Base-by-base conservation (phyloP, 331 rosid genomes). In the Stylosanthes scabra region DNA sequence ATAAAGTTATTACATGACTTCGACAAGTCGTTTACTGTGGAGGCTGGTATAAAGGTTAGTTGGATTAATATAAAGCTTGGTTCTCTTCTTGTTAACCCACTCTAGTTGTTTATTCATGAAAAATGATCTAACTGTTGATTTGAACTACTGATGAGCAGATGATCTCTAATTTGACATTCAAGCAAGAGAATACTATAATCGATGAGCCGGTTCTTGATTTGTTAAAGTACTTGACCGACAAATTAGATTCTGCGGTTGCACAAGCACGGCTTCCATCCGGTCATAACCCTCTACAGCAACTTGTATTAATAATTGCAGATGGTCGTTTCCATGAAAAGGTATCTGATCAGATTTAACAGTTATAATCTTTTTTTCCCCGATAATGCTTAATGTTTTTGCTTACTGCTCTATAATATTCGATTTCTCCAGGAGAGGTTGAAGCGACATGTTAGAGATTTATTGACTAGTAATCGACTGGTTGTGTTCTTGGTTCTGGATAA, bases 261-360 rank as follows among this genome's bases (percentile, higher is more conserved):
- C 85, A 62, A 79, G 93, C 97, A 13, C 86, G 97, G 27, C 96
- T 91, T 69, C 93, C 97, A 13, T 88, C 99, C 9, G 93, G 97
- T 45, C 84, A 39, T 78, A 91, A 86, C 68, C 93, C 96, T 3
- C 75, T 94, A 34, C 90, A 94, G 77, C 97, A 91, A 80, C 93
- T 94, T 70, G 93, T 91, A 74, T 86, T 91, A 72, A 83, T 91
- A 55, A 90, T 91, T 72, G 89, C 89, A 16, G 97, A 94, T 83
- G 99, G 96, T 51, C 87, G 86, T 9, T 84, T 94, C 57, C 85
- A 76, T 56, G 97, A 91, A 70, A 88, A 87, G 96, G 97, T 90
- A 71, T 39, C 51, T 34, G 44, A 31, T 11, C 27, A 11, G 20
- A 37, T 47, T 52, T 52, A 9, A 3, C 27, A 59, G 8, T 3